Conservation (phyloP, 768 basidiomycete genomes). For the Suillus variegatus region DNA sequence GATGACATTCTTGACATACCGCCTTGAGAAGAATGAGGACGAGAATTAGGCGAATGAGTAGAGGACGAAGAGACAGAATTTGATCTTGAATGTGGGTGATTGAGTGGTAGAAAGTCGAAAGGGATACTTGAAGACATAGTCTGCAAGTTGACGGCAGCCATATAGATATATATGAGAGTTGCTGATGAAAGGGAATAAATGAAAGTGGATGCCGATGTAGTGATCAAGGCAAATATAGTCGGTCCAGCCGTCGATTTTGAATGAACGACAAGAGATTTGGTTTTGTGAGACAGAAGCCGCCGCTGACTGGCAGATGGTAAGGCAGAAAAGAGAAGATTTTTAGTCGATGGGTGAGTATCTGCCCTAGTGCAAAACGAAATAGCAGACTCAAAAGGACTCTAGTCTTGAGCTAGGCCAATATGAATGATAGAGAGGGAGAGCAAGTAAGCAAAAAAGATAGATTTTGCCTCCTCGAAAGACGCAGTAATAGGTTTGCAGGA, state of each 20-base stretch:
- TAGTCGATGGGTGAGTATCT: constrained; percentile 4
- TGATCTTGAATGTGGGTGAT: constrained; percentile 71
- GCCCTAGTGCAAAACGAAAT: not conserved
- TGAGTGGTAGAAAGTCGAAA: constrained; percentile 70
- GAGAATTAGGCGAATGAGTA: constrained; percentile 69
- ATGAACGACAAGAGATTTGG: constrained; percentile 15
- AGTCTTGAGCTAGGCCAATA: constrained; percentile 3
- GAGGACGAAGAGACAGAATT: constrained; percentile 77
- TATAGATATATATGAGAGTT: constrained; percentile 28
- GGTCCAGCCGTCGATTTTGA: constrained; percentile 56
- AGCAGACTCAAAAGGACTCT: not conserved
- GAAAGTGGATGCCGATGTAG: constrained; percentile 39
- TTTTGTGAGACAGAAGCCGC: not conserved
- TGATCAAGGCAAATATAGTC: constrained; percentile 33
- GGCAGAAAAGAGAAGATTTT: constrained; percentile 2
- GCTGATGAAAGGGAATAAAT: constrained; percentile 23
- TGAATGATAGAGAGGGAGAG: not conserved
- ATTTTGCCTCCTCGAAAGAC: constrained; percentile 4
- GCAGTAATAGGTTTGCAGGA: constrained; percentile 17
- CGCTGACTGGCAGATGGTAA: not conserved
- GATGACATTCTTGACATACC: constrained; percentile 53
- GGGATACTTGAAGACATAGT: constrained; percentile 67
- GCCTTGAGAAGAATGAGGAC: constrained; percentile 80
- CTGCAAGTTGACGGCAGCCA: constrained; percentile 78
- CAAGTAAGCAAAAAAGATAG: not conserved